These are phyloP conservation scores for Lactarius hengduanensis DNA, from an alignment of 768 basidiomycete species.

Conservation along the genomic window DNA sequence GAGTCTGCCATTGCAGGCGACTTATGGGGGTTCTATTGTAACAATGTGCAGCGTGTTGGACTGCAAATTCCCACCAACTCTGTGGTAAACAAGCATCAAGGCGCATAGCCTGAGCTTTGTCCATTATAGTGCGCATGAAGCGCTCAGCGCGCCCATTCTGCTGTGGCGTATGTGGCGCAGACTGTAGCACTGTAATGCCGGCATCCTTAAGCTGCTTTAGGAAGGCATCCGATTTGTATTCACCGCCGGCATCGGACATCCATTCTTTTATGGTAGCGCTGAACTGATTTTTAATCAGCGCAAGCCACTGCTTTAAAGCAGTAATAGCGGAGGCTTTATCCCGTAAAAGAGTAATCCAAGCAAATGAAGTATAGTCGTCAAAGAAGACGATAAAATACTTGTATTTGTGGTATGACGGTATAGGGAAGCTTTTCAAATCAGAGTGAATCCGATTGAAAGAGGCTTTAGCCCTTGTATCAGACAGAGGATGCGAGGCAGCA, in stretches of 20 bases:
- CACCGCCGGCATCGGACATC: conserved; percentile 2
- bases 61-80: too few species aligned
- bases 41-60: too few species aligned
- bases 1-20: too few species aligned
- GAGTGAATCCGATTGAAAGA: neutral
- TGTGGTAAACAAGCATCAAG: too few species aligned
- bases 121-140: too few species aligned
- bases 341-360: neutral
- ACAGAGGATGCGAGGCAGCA: neutral
- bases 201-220: neutral
- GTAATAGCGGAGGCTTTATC: neutral
- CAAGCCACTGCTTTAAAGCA: neutral
- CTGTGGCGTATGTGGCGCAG: too few species aligned
- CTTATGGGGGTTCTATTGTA: too few species aligned
- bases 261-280: neutral
- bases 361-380: neutral
- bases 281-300: neutral
- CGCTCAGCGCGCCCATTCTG: too few species aligned
- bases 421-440: too few species aligned
- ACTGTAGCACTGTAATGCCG: too few species aligned
- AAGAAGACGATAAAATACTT: conserved; percentile 1
- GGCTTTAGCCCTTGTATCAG: neutral
- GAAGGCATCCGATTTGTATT: conserved; percentile 3
- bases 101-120: too few species aligned
- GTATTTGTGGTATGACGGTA: neutral